Percentiles rank a stretch among this genome's conserved stretches.
These are phyloP conservation scores for Aurantiochytrium sp. DNA, from an alignment of 108 stramenopile species.

Conservation along the genomic window DNA sequence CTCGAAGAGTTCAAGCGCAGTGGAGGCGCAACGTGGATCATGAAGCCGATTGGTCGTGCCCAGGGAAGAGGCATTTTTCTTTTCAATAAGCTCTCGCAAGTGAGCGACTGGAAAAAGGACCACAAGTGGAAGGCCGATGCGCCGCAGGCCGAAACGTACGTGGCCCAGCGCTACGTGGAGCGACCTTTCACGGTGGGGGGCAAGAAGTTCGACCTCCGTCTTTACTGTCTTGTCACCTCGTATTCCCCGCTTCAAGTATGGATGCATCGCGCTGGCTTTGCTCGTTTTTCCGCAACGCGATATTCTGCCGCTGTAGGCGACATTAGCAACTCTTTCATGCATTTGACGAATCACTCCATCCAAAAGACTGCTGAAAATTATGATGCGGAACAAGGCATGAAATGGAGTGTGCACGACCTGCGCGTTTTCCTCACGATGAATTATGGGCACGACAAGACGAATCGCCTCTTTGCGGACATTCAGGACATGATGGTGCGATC, in stretches of 20 bases:
- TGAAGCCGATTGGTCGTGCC: conserved; percentile 51
- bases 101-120: conserved; percentile 31
- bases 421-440: conserved; percentile 34
- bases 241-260: conserved; percentile 49
- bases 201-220: conserved; percentile 70
- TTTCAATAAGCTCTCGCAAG: conserved; percentile 51
- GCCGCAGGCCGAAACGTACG: conserved; percentile 32
- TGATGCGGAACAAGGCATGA: conserved; percentile 41
- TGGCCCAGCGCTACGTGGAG: conserved; percentile 62
- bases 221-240: conserved; percentile 55
- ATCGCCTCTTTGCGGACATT: background rate
- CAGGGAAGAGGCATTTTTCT: conserved; percentile 60
- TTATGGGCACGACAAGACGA: background rate
- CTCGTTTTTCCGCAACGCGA: conserved; percentile 54
- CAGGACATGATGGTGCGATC: conserved; percentile 17
- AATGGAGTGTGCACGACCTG: conserved; percentile 52
- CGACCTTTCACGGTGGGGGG: conserved; percentile 66
- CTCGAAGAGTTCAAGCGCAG: conserved; percentile 52
- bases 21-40: conserved; percentile 52
- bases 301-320: conserved; percentile 46
- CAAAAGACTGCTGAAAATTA: conserved; percentile 66
- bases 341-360: conserved; percentile 59
- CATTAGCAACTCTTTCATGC: conserved; percentile 39
- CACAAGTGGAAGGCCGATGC: conserved; percentile 18
- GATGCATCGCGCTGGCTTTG: conserved; percentile 49